Evolutionary conservation across 805 yeast genomes (phyloP).

Genomic region (Nakazawaea ernobii): DNA sequence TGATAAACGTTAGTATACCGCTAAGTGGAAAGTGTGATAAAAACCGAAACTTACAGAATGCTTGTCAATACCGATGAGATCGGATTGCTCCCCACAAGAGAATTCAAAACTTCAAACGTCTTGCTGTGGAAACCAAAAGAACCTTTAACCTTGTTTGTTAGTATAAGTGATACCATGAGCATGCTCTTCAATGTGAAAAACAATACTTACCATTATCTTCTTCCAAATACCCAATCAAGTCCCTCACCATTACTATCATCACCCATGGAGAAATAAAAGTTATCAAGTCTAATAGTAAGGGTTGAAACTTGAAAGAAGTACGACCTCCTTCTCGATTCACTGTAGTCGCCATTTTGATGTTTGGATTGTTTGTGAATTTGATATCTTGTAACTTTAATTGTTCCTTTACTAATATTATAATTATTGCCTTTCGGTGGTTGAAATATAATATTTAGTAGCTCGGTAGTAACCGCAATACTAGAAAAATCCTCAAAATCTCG

Average conservation of each 20-base stretch:
- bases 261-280: constrained; percentile 7
- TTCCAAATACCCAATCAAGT: constrained; percentile 1
- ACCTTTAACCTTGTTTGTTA: not conserved
- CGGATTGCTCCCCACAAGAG: not conserved
- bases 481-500: no score
- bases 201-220: not conserved
- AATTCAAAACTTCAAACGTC: not conserved
- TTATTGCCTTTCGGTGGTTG: no score
- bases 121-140: not conserved
- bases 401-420: no score
- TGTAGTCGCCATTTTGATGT: not conserved
- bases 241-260: constrained; percentile 8
- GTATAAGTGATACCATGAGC: not conserved
- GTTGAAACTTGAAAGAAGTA: not conserved
- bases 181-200: no score
- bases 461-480: no score
- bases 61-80: not conserved
- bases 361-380: no score
- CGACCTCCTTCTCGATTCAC: not conserved
- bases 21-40: not conserved
- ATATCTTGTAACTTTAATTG: no score
- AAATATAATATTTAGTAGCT: no score
- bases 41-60: constrained; percentile 3
- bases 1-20: not conserved
- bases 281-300: not conserved